Evolutionary conservation across 192 early-diverging fungal species (phyloP).

Genomic region (Coemansia sp.): DNA sequence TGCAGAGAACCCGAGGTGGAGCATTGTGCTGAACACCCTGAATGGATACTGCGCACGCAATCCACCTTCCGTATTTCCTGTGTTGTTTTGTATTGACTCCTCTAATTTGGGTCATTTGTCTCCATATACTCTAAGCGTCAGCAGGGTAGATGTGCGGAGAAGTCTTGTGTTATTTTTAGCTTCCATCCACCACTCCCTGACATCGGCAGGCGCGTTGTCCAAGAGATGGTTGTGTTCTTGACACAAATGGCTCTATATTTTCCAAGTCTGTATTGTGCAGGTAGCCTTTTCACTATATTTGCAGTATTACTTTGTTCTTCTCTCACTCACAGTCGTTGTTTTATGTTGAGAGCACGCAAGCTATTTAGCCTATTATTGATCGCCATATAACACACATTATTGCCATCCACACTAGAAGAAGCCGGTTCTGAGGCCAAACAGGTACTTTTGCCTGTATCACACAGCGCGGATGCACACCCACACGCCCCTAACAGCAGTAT

Average conservation of each 20-base stretch:
- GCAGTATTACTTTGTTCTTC: conserved; percentile 8
- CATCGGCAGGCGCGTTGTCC: background rate
- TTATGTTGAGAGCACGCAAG: background rate
- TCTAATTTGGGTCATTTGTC: background rate
- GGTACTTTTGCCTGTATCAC: background rate
- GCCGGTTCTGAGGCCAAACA: background rate
- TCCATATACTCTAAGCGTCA: background rate
- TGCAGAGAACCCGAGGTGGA: background rate
- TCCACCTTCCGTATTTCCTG: too few species aligned
- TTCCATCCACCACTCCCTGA: background rate
- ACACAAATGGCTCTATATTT: conserved; percentile 3
- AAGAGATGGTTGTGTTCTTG: background rate
- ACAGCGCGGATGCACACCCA: conserved; percentile 1
- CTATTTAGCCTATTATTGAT: background rate
- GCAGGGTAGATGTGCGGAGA: conserved; percentile 4
- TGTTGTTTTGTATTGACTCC: background rate
- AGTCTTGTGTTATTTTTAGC: conserved; percentile 6
- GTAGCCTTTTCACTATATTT: conserved; percentile 4
- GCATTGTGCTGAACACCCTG: too few species aligned
- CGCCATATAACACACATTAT: background rate
- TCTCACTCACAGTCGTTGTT: background rate
- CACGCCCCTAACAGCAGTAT: background rate
- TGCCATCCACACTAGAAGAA: background rate
- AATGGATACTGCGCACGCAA: too few species aligned
- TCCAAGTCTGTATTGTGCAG: conserved; percentile 1